Evolutionary conservation across 2,329 filamentous ascomycete genomes (phyloP).

Genomic region (Fusarium solani-melongenae): DNA sequence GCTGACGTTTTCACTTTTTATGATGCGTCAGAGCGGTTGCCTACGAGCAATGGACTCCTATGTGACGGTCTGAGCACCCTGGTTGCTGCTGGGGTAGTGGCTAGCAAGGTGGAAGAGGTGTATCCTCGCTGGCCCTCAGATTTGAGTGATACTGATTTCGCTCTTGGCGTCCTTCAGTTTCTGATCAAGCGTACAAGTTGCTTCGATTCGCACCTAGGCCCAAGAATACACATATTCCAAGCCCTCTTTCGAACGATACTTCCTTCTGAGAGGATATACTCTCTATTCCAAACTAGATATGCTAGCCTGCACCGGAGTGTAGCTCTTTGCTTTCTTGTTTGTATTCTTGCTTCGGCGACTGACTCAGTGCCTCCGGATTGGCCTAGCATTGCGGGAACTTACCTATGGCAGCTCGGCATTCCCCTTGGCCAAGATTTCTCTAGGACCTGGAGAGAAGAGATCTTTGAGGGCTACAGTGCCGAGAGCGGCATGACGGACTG

Average conservation of each 20-base stretch:
- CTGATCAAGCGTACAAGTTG: not conserved
- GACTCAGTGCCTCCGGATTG: not conserved
- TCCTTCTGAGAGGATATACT: accelerated
- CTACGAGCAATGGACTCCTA: not conserved
- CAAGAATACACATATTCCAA: not conserved
- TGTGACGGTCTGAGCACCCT: not conserved
- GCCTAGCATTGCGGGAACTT: not conserved
- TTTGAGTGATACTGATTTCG: not conserved
- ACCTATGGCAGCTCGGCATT: not conserved
- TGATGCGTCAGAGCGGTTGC: not conserved
- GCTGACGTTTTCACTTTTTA: too few relatives aligned
- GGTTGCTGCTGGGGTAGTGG: not conserved
- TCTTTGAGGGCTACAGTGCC: not conserved
- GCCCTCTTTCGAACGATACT: not conserved
- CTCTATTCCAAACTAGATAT: accelerated
- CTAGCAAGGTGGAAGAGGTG: not conserved
- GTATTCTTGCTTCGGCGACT: not conserved
- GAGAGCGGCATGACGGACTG: not conserved
- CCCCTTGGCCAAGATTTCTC: not conserved
- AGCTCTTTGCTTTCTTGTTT: not conserved
- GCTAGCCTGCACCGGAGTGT: accelerated
- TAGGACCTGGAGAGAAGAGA: not conserved
- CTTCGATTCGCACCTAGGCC: not conserved
- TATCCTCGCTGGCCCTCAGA: not conserved
- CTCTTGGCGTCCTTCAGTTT: not conserved